Base-by-base conservation (phyloP, 2,329 filamentous ascomycete genomes). In the Zymoseptoria passerinii region DNA sequence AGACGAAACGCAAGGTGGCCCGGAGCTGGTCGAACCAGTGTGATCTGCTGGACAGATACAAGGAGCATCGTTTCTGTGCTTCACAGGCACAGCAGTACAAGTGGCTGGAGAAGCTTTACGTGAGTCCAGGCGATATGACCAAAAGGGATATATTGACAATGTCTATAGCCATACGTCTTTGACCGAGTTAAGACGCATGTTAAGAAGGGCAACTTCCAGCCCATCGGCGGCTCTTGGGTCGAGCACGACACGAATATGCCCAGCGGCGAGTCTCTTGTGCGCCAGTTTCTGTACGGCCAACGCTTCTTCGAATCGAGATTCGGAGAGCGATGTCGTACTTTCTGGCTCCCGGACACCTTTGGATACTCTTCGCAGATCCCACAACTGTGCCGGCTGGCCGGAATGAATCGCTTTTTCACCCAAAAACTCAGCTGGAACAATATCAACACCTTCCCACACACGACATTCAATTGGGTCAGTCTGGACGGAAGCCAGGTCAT, bases 341-440 rank as follows among this genome's bases (percentile, higher is more conserved):
- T 99, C 75, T 99, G 94, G 94, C 81, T 99, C 6, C 94, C 94
- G 0, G 94, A 99, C 73, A 99, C 94, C 0, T 99, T 99, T 76
- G 94, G 94, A 13, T 99, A 99, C 76, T 96, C 92, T 0, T 88
- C 88, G 53, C 94, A 99, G 74, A 82, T 99, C 49, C 94, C 94
- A 10, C 94, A 99, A 71, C 79, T 99, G 49, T 97, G 91, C 71
- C 88, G 92, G 3, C 78, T 96, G 28, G 89, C 94, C n/a, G 92
- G 91, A 19, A 97, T 99, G 94, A 89, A 84, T 58, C 85, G 92
- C 35, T 99, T 99, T 79, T 88, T 99, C 69, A 99, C 94, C 0
- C 94, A 99, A 74, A 99, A 99, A 77, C 80, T 99, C 60, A 97
- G 92, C 78, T 99, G 94, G 94, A 97, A 97, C 78, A 97, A 97